A percentile compares a stretch with the other conserved stretches of the same genome.
Evolutionary conservation across 1,284 basidiomycete species (phyloP).

Genomic region (Ceratobasidium sp.): DNA sequence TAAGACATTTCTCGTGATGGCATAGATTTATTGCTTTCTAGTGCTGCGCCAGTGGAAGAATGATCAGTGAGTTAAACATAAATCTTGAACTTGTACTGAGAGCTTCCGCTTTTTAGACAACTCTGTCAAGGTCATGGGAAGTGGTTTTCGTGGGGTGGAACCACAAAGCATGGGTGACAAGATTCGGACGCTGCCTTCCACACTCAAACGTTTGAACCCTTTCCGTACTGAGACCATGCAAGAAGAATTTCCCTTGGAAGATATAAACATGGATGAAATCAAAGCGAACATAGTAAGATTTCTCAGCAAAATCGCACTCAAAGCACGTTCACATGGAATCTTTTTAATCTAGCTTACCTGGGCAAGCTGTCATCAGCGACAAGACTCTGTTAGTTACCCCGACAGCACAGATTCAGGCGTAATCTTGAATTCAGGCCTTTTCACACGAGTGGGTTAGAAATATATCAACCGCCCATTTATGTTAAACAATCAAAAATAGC

Average conservation of each 20-base stretch:
- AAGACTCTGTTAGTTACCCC: neutral
- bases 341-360: neutral
- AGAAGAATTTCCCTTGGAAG: neutral
- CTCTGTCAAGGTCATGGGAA: neutral
- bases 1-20: neutral
- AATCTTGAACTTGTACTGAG: neutral
- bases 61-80: neutral
- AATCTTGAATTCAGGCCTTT: constrained; percentile 1
- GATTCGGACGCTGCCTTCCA: too few species aligned
- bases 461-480: neutral
- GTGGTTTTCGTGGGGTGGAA: neutral
- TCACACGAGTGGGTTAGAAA: neutral
- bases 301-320: too few species aligned
- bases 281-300: constrained; percentile 6
- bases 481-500: neutral
- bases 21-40: neutral
- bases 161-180: neutral
- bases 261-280: neutral
- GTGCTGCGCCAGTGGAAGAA: constrained; percentile 8
- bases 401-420: too few species aligned
- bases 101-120: neutral
- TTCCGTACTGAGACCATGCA: neutral
- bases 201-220: too few species aligned
- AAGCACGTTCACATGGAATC: neutral
- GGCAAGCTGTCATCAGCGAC: constrained; percentile 1